phyloP scores from a whole-genome alignment of 78 protist genomes.

The Dictyostelium brefeldianum region DNA sequence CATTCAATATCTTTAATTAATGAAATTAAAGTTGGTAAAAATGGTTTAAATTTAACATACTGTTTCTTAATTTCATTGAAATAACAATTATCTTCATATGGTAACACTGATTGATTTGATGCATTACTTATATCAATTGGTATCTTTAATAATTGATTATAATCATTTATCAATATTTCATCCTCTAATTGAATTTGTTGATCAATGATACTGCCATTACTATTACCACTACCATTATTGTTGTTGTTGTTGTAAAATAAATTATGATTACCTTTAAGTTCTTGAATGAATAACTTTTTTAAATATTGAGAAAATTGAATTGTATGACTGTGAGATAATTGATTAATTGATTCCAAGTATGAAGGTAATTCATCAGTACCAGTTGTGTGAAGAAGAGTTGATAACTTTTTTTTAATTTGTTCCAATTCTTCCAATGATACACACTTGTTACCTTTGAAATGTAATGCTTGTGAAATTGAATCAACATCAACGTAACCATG shows the following conservation, averaged over 20 bases:
- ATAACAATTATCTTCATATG: background rate
- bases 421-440: slow-evolving; percentile 16
- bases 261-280: slow-evolving; percentile 28
- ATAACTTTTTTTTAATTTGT: background rate
- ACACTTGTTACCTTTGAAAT: slow-evolving; percentile 9
- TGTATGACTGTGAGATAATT: background rate
- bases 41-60: slow-evolving; percentile 62
- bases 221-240: background rate
- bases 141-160: slow-evolving; percentile 18
- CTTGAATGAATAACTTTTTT: slow-evolving; percentile 24
- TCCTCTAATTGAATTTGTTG: too few relatives aligned
- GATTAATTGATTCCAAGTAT: slow-evolving; percentile 20
- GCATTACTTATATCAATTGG: background rate
- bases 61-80: slow-evolving; percentile 29
- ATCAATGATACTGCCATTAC: background rate
- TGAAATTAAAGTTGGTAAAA: slow-evolving; percentile 28
- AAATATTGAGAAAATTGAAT: slow-evolving; percentile 29
- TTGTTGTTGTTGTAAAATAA: background rate
- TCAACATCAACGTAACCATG: slow-evolving; percentile 25
- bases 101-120: background rate
- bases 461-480: background rate
- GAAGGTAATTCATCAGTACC: background rate
- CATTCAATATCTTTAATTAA: slow-evolving; percentile 27
- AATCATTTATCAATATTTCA: slow-evolving; percentile 16
- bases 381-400: background rate